phyloP scores from a whole-genome alignment of 768 basidiomycete genomes.

The Naganishia antarctica region DNA sequence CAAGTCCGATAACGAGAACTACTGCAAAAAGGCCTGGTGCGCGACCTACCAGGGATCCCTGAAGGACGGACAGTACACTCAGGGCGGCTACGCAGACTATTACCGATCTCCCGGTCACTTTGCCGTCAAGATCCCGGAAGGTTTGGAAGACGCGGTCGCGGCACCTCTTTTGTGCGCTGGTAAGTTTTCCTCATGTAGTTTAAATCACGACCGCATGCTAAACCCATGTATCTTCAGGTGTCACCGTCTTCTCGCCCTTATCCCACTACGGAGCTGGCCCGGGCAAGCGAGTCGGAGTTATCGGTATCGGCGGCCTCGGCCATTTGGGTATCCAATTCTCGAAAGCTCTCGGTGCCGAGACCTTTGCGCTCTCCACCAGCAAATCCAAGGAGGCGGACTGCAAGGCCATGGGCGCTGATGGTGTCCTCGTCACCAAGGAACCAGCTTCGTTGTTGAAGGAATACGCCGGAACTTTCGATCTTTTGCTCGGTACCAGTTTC shows the following conservation, averaged over 20 bases:
- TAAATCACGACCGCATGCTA: too few species aligned
- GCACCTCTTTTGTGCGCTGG: conserved; percentile 42
- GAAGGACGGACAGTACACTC: conserved; percentile 32
- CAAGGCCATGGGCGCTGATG: conserved; percentile 57
- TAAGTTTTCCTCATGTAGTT: not conserved
- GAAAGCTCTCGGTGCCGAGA: conserved; percentile 58
- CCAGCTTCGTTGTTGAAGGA: conserved; percentile 41
- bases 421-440: conserved; percentile 55
- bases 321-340: conserved; percentile 49
- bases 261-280: conserved; percentile 39
- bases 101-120: conserved; percentile 51
- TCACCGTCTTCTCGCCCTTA: conserved; percentile 36
- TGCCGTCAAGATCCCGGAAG: conserved; percentile 62
- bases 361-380: conserved; percentile 60
- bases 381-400: conserved; percentile 58
- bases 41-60: conserved; percentile 34
- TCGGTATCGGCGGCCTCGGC: conserved; percentile 43
- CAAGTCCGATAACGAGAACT: conserved; percentile 56
- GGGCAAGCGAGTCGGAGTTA: conserved; percentile 43
- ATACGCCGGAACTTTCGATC: conserved; percentile 46
- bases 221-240: too few species aligned
- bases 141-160: conserved; percentile 52
- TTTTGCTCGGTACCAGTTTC: conserved; percentile 52
- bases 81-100: conserved; percentile 46
- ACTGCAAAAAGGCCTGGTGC: conserved; percentile 52